phyloP scores from a whole-genome alignment of 2,329 filamentous ascomycete species.

The Arthrobotrys entomopaga region DNA sequence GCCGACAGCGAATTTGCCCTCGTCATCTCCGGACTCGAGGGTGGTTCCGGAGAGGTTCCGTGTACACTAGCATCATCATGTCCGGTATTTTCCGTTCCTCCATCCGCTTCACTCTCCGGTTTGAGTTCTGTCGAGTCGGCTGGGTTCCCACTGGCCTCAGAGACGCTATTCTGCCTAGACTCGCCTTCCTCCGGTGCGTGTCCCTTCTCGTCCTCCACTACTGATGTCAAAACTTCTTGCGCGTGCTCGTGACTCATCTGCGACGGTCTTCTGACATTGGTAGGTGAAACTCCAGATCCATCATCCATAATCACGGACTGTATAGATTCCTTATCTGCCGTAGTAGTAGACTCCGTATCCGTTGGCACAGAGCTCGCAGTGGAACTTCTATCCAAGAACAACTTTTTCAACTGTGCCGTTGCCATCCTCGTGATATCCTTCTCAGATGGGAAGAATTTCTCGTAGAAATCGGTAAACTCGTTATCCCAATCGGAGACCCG shows the following conservation, averaged over 20 bases:
- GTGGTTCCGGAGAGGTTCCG: constrained; percentile 46
- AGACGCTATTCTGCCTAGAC: constrained; percentile 47
- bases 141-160: constrained; percentile 31
- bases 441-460: constrained; percentile 90
- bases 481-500: constrained; percentile 94
- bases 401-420: constrained; percentile 89
- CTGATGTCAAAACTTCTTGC: constrained; percentile 72
- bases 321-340: constrained; percentile 59
- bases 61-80: constrained; percentile 41
- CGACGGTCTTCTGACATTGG: constrained; percentile 31
- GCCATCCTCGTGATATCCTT: constrained; percentile 94
- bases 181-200: constrained; percentile 22
- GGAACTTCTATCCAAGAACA: constrained; percentile 91
- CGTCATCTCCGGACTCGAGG: constrained; percentile 52
- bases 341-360: constrained; percentile 73
- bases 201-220: constrained; percentile 72
- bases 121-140: constrained; percentile 44
- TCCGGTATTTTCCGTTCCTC: constrained; percentile 3
- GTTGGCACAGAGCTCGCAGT: constrained; percentile 71
- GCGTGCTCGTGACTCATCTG: constrained; percentile 66
- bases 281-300: constrained; percentile 38
- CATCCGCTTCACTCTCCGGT: constrained; percentile 28
- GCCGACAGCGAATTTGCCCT: constrained; percentile 51
- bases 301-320: constrained; percentile 51
- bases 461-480: constrained; percentile 88